Evolutionary conservation across 1,139 yeast genomes (phyloP), one percentile per base, ranked within the genome.

Genomic region (Scheffersomyces titani): DNA sequence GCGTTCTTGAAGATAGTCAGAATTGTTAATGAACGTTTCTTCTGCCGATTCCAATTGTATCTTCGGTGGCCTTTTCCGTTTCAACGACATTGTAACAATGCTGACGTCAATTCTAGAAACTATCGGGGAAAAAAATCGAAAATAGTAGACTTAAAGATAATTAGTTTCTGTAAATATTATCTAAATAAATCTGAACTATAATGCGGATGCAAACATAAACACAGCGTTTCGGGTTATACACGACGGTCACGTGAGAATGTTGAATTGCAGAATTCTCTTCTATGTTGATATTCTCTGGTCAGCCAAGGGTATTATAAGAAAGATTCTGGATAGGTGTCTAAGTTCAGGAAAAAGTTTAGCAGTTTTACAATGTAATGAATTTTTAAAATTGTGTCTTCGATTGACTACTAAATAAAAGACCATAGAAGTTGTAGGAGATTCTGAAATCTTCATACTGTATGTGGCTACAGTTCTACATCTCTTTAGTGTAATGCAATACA

Each of bases 1-100:
- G 40, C 40, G 40, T 30, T 7, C 53, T 49, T 16, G 50, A 49
- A 47, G 46, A 52, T 72, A 73, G 59, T 79, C 83, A 59, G 82
- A 78, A 58, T 79, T 79, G 61, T 79, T 79, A 48, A 79, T 66
- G 55, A 79, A 79, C 0, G 80, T 70, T 30, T 30, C 40, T 30
- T 57, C 62, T 9, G 63, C 59, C 30, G 59, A 52, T 2, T 52
- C 53, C 13, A 52, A 54, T 9, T 55, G 56, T 46, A 46, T 46
- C 24, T 53, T 58, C 24, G 55, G 51, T 11, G 57, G 48, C 22
- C 65, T 57, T 52, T 59, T 61, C 53, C 65, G 55, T 51, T 63
- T 63, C 46, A 56, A 48, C 21, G 59, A 62, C 65, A 63, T 63
- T 49, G n/a, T 46, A 6, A 19, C n/a, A 19, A 20, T 1, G n/a